phyloP scores from a whole-genome alignment of 192 early-diverging fungal species.

The Gryganskiella cystojenkinii region DNA sequence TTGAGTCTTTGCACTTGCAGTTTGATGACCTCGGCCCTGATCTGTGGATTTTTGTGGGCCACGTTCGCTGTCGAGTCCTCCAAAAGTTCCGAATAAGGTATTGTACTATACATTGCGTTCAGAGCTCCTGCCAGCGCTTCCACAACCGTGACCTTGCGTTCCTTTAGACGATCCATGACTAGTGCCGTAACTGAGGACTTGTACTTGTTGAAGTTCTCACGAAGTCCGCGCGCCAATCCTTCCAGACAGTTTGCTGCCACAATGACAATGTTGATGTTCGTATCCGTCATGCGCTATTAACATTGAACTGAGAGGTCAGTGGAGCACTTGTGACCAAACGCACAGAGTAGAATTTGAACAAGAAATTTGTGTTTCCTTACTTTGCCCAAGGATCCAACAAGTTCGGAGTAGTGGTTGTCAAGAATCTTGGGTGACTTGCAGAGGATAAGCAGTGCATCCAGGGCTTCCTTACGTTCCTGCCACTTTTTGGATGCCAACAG shows the following conservation, averaged over 20 bases:
- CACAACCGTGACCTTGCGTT: slow-evolving; percentile 90
- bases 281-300: slow-evolving; percentile 78
- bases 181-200: slow-evolving; percentile 73
- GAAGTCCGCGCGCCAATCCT: slow-evolving; percentile 80
- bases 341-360: neutral
- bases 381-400: slow-evolving; percentile 87
- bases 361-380: slow-evolving; percentile 55
- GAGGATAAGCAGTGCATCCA: slow-evolving; percentile 79
- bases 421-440: slow-evolving; percentile 79
- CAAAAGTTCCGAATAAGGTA: slow-evolving; percentile 72
- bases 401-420: slow-evolving; percentile 82
- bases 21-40: slow-evolving; percentile 79
- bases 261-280: slow-evolving; percentile 88
- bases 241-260: slow-evolving; percentile 87
- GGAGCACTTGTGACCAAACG: neutral
- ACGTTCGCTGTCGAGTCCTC: slow-evolving; percentile 79
- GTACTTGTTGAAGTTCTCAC: slow-evolving; percentile 84
- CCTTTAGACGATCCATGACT: slow-evolving; percentile 94
- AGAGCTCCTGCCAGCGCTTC: slow-evolving; percentile 83
- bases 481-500: slow-evolving; percentile 89
- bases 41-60: slow-evolving; percentile 95
- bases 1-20: slow-evolving; percentile 83
- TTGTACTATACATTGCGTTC: slow-evolving; percentile 84
- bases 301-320: neutral
- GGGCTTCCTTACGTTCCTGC: slow-evolving; percentile 95